Conservation (phyloP, 1,139 yeast genomes). For the Lodderomyces pseudojiufengensis region DNA sequence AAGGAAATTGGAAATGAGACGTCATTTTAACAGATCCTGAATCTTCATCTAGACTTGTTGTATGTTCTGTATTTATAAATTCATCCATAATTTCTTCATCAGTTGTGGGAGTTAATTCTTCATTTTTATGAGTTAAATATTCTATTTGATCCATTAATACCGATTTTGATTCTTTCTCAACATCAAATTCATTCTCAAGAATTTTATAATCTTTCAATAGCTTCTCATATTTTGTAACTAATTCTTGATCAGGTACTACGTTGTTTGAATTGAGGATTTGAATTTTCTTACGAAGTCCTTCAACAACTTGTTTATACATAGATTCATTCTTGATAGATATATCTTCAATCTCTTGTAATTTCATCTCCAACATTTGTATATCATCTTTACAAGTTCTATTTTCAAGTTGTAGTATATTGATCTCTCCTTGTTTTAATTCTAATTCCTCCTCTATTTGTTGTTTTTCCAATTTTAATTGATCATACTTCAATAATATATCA, state of each 20-base stretch:
- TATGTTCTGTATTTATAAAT: conserved; percentile 14
- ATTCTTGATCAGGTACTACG: conserved; percentile 1
- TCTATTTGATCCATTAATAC: conserved; percentile 56
- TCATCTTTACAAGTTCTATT: too few relatives aligned
- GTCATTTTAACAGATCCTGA: conserved; percentile 20
- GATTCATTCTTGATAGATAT: conserved; percentile 28
- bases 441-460: conserved; percentile 23
- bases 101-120: conserved; percentile 13
- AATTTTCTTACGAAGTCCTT: conserved; percentile 13
- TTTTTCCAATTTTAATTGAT: conserved; percentile 19
- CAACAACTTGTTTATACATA: conserved; percentile 31
- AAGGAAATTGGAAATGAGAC: conserved; percentile 26
- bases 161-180: conserved; percentile 49
- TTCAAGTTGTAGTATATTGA: conserved; percentile 20
- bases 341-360: conserved; percentile 24
- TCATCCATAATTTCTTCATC: conserved; percentile 9
- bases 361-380: too few relatives aligned
- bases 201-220: conserved; percentile 36
- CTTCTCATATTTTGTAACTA: conserved; percentile 26
- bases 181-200: conserved; percentile 39
- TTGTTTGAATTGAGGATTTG: too few relatives aligned
- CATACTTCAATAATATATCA: conserved; percentile 24
- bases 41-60: conserved; percentile 16
- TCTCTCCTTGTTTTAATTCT: conserved; percentile 15
- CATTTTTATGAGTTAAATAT: conserved; percentile 40